These are phyloP conservation scores for Diospyros lotus DNA, from an alignment of 148 eudicot genomes.

Conservation along the genomic window DNA sequence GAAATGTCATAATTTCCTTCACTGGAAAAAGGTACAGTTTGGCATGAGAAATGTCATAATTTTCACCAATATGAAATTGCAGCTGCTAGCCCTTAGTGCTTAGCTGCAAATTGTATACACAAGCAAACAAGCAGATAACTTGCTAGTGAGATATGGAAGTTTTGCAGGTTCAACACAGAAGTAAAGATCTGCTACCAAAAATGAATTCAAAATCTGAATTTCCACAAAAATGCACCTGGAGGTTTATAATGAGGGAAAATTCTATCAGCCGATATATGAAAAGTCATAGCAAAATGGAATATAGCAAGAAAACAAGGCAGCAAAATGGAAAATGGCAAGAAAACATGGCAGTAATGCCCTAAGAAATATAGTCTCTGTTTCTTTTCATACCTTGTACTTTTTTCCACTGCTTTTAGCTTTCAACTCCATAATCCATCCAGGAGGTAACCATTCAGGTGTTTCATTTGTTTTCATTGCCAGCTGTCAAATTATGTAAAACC, in stretches of 20 bases:
- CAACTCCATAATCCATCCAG: constrained; percentile 59
- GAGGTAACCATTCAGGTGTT: constrained; percentile 49
- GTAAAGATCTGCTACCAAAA: background rate
- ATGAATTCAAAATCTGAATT: background rate
- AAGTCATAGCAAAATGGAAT: background rate
- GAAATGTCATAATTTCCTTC: too few species aligned
- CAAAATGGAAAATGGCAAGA: background rate
- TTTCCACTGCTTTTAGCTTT: constrained; percentile 32
- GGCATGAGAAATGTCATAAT: background rate
- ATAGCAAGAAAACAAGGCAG: constrained; percentile 1
- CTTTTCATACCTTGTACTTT: constrained; percentile 40
- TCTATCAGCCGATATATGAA: background rate
- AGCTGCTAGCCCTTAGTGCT: background rate
- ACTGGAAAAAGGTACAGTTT: background rate
- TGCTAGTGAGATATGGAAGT: background rate
- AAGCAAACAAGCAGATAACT: background rate
- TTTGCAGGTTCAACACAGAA: background rate
- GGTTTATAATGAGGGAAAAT: background rate
- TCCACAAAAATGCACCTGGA: background rate
- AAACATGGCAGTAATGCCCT: constrained; percentile 4
- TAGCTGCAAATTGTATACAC: background rate
- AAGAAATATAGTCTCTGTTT: background rate
- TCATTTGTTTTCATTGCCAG: constrained; percentile 24
- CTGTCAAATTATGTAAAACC: constrained; percentile 17
- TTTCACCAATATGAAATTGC: background rate